Evolutionary conservation across 306 rosid genomes (phyloP).

Genomic region (Lupinus albus): DNA sequence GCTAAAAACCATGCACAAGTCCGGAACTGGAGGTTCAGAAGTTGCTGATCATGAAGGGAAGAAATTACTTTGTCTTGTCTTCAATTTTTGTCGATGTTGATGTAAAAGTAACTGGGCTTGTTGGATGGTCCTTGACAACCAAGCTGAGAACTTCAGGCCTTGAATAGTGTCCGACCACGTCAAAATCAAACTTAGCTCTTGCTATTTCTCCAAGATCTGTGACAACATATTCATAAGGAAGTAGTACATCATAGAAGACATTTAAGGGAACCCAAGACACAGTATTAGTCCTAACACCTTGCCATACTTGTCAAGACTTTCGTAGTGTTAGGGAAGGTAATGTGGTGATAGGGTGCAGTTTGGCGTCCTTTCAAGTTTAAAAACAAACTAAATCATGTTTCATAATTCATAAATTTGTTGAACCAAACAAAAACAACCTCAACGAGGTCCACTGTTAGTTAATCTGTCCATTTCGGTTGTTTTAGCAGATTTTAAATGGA

Average conservation of each 20-base stretch:
- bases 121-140: constrained; percentile 74
- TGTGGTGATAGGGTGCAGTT: neutral
- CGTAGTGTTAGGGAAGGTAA: neutral
- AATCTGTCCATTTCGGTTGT: neutral
- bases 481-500: neutral
- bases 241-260: constrained; percentile 9
- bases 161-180: constrained; percentile 91
- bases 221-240: constrained; percentile 27
- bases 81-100: constrained; percentile 57
- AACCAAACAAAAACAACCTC: neutral
- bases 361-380: neutral
- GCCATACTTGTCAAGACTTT: neutral
- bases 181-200: constrained; percentile 78
- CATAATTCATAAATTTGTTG: neutral
- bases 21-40: constrained; percentile 30
- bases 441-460: neutral
- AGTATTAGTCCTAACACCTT: constrained; percentile 15
- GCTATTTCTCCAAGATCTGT: constrained; percentile 88
- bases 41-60: constrained; percentile 31
- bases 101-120: constrained; percentile 69
- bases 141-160: constrained; percentile 90
- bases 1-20: constrained; percentile 23
- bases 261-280: neutral
- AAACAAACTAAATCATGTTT: neutral
- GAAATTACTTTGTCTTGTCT: constrained; percentile 46